Evolutionary conservation across 202 grass and related monocot genomes (phyloP).

Genomic region (Brachypodium distachyon): DNA sequence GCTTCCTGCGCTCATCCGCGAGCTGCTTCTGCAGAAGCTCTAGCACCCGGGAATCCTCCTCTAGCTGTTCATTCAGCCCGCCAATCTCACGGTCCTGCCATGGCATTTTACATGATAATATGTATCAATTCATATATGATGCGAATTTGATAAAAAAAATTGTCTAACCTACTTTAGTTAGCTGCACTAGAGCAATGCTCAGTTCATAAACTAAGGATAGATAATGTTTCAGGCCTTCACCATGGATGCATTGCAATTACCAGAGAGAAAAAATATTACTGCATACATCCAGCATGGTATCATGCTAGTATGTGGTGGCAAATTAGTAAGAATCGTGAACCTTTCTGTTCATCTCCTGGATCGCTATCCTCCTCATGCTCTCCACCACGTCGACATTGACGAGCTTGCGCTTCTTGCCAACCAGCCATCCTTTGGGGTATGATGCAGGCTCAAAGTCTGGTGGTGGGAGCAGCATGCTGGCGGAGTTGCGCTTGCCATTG

Average conservation of each 20-base stretch:
- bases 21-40: constrained; percentile 88
- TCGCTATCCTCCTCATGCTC: constrained; percentile 91
- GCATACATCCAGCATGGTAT: not conserved
- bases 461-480: constrained; percentile 70
- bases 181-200: not conserved
- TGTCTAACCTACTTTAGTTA: constrained; percentile 4
- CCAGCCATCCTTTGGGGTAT: constrained; percentile 91
- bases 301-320: constrained; percentile 4
- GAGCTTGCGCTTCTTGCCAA: constrained; percentile 95
- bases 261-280: constrained; percentile 13
- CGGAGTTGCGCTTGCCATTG: constrained; percentile 33
- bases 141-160: not conserved
- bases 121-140: not conserved
- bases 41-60: constrained; percentile 76
- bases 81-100: constrained; percentile 89
- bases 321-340: constrained; percentile 43
- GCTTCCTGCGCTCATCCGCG: constrained; percentile 66
- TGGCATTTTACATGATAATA: not conserved
- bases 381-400: constrained; percentile 98
- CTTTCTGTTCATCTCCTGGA: constrained; percentile 99
- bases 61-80: constrained; percentile 81
- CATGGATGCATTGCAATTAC: not conserved
- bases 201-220: not conserved
- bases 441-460: constrained; percentile 73
- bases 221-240: not conserved